Percentiles rank a stretch among this genome's conserved stretches.
These are phyloP conservation scores for Phoma herbarum DNA, from an alignment of 2,329 filamentous ascomycete genomes.

Conservation along the genomic window DNA sequence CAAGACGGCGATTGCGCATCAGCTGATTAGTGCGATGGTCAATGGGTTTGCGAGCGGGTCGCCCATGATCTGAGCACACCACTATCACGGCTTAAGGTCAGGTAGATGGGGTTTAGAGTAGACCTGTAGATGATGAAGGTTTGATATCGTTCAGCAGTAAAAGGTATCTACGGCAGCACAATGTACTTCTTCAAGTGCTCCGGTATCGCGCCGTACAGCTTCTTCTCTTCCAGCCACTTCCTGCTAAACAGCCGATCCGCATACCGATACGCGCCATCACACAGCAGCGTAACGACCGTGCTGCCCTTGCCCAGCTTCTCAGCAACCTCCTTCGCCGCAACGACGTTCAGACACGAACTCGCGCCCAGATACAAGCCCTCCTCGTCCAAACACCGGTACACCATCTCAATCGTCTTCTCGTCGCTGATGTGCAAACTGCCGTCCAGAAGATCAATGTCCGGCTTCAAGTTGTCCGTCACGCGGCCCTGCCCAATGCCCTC, in stretches of 20 bases:
- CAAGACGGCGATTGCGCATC: constrained; percentile 89
- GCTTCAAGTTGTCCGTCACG: constrained; percentile 91
- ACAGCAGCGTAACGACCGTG: constrained; percentile 92
- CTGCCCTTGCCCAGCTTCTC: constrained; percentile 87
- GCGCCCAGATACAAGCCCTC: constrained; percentile 95
- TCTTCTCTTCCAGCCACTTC: constrained; percentile 90
- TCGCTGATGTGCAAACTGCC: constrained; percentile 85
- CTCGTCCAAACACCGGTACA: constrained; percentile 94
- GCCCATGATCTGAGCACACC: constrained; percentile 55
- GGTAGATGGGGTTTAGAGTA: constrained; percentile 16
- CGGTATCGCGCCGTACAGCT: constrained; percentile 80
- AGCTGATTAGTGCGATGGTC: constrained; percentile 80
- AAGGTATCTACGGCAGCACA: constrained; percentile 72
- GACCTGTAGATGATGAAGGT: background rate
- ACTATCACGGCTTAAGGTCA: too few species aligned
- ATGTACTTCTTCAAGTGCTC: constrained; percentile 91
- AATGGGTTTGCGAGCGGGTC: constrained; percentile 72
- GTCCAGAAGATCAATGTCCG: constrained; percentile 85
- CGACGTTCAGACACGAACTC: constrained; percentile 92
- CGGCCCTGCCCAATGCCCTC: constrained; percentile 98
- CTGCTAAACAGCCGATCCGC: constrained; percentile 91
- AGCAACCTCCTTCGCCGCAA: constrained; percentile 92
- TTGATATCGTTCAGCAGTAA: background rate
- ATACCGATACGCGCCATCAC: constrained; percentile 97
- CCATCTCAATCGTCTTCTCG: constrained; percentile 96